Base-by-base conservation (phyloP, 768 basidiomycete genomes). In the Pholiota microspora region DNA sequence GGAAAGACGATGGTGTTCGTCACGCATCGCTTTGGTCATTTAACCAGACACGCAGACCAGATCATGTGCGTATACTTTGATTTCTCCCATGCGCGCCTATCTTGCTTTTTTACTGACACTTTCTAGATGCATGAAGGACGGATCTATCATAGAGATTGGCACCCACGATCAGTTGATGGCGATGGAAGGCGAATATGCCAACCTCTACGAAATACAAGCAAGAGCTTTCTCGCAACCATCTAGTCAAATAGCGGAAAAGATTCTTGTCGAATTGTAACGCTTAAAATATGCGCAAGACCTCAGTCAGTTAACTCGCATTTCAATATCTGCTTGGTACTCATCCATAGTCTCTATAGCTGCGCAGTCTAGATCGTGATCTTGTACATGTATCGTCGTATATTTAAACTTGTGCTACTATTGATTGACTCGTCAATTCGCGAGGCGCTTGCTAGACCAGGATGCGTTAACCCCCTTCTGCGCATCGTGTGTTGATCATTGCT, bases 1-100 rank as follows among this genome's bases (percentile, higher is more conserved):
- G 80, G 76, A 1, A 82, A 77, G 64, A 85, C 82, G 0, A 71
- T 80, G 64, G 65, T 85, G 9, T 73, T 82, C 44, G 79, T 83
- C 3, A 79, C 78, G 0, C 84, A 85, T 58, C 71, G 78, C 2
- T 80, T 81, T 53, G 74, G 74, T 1, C 72, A 77, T 40, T 66
- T 82, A 16, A 77, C 72, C 0, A 73, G 70, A 36, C 60, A 74
- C 16, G 83, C 80, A 2, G 79, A 83, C 62, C 60, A 74, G 2
- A 77, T 82, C 51, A 51, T 84, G 81, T 83, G 58, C 51, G 79
- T 66, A 44, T 56, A 9, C 18, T 32, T 51, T 40, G 23, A 32
- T 60, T 79, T 12, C 29, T 9, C 1, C 31, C 38, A n/a, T n/a
- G n/a, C n/a, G n/a, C n/a, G n/a, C n/a, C n/a, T n/a, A n/a, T n/a